Evolutionary conservation across 1,284 basidiomycete genomes (phyloP).

Genomic region (Papiliotrema flavescens): DNA sequence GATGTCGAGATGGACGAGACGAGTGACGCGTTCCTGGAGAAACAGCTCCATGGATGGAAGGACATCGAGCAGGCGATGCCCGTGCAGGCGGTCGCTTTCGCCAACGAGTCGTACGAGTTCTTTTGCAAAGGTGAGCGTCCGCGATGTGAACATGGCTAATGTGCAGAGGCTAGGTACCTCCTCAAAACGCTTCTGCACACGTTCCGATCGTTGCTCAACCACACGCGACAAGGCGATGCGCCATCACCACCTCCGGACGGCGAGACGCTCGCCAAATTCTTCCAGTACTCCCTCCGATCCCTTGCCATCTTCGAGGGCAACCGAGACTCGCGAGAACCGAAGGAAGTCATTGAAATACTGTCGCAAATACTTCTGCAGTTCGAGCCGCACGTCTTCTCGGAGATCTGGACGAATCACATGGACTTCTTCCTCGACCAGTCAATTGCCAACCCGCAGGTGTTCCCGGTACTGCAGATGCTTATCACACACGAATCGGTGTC

Average conservation of each 20-base stretch:
- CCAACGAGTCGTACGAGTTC: constrained; percentile 71
- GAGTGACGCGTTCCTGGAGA: constrained; percentile 6
- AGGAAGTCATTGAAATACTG: constrained; percentile 84
- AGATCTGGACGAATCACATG: constrained; percentile 89
- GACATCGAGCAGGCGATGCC: constrained; percentile 77
- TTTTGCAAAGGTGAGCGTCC: constrained; percentile 60
- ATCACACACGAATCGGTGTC: constrained; percentile 80
- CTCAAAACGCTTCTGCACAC: constrained; percentile 88
- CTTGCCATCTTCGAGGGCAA: constrained; percentile 76
- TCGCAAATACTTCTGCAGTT: constrained; percentile 73
- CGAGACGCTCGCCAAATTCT: constrained; percentile 79
- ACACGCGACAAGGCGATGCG: constrained; percentile 74
- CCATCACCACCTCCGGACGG: constrained; percentile 69
- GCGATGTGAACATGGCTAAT: background rate
- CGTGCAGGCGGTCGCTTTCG: constrained; percentile 67
- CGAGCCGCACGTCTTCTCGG: constrained; percentile 86
- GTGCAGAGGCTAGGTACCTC: constrained; percentile 73
- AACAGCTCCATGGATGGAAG: constrained; percentile 45
- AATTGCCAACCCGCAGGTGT: constrained; percentile 71
- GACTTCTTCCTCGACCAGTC: constrained; percentile 79
- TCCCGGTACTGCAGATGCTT: constrained; percentile 84
- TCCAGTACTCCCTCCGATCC: constrained; percentile 78
- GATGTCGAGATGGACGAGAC: constrained; percentile 25
- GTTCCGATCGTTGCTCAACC: constrained; percentile 75
- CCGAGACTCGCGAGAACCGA: constrained; percentile 71